These are phyloP conservation scores for Bruguiera gymnorhiza DNA, from an alignment of 345 rosid genomes.

Conservation along the genomic window DNA sequence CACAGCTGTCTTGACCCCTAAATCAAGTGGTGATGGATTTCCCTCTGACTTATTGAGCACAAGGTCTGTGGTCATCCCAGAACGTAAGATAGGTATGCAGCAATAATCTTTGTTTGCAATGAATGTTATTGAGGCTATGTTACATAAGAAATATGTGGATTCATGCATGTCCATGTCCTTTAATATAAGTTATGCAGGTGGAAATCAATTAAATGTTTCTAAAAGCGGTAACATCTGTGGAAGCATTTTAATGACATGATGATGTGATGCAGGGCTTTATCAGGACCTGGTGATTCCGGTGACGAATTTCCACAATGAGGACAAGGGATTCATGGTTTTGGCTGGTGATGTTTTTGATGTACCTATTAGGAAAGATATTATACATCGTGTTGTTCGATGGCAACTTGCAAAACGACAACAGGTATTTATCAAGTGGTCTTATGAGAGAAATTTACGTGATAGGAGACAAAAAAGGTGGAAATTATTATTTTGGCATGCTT, in stretches of 20 bases:
- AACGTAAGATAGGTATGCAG: conserved; percentile 53
- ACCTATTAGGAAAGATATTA: conserved; percentile 83
- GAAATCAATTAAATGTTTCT: not conserved
- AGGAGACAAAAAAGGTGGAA: too few relatives aligned
- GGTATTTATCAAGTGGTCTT: conserved; percentile 32
- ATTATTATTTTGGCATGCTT: too few relatives aligned
- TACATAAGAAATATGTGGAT: not conserved
- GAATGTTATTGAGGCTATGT: not conserved
- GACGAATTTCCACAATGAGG: conserved; percentile 68
- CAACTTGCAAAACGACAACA: conserved; percentile 92
- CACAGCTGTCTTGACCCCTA: conserved; percentile 52
- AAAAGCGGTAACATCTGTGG: not conserved
- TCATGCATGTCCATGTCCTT: too few relatives aligned
- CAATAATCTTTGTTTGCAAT: not conserved
- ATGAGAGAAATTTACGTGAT: too few relatives aligned
- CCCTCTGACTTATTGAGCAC: conserved; percentile 61
- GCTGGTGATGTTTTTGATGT: conserved; percentile 95
- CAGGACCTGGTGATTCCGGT: conserved; percentile 83
- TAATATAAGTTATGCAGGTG: not conserved
- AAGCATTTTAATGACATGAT: not conserved
- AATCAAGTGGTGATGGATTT: conserved; percentile 47
- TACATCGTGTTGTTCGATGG: conserved; percentile 84
- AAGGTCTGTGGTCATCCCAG: conserved; percentile 42
- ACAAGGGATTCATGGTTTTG: conserved; percentile 80
- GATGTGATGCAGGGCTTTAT: conserved; percentile 45